Evolutionary conservation across 768 basidiomycete genomes (phyloP).

Genomic region (Lyophyllum shimeji): DNA sequence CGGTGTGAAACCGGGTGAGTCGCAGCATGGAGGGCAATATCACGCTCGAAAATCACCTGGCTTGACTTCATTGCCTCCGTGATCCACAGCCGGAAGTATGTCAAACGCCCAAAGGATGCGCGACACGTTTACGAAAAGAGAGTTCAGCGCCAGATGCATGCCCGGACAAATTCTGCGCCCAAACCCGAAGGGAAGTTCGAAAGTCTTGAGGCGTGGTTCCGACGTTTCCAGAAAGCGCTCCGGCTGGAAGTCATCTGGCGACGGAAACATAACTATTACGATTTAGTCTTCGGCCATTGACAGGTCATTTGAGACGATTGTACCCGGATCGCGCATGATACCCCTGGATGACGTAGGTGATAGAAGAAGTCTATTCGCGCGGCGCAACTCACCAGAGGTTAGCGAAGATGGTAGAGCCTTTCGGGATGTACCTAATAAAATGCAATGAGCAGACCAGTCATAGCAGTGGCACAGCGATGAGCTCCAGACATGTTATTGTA

Average conservation of each 20-base stretch:
- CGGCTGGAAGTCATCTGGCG: conserved; percentile 25
- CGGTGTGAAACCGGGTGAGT: background rate
- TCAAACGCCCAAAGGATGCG: conserved; percentile 36
- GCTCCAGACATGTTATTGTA: conserved; percentile 11
- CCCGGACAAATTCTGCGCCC: conserved; percentile 39
- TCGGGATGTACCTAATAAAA: conserved; percentile 10
- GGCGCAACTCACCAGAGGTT: conserved; percentile 5
- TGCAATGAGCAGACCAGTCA: background rate
- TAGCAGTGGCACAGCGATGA: background rate
- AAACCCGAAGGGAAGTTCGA: conserved; percentile 39
- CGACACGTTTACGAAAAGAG: conserved; percentile 32
- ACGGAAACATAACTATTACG: conserved; percentile 5
- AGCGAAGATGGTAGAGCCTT: conserved; percentile 12
- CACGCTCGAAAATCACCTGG: conserved; percentile 8
- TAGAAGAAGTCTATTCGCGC: background rate
- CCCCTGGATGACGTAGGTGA: background rate
- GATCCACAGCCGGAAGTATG: conserved; percentile 21
- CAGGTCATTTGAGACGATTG: background rate
- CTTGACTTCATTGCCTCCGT: conserved; percentile 2
- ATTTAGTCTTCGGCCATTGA: background rate
- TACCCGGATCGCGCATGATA: conserved; percentile 16
- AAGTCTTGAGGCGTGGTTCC: conserved; percentile 25
- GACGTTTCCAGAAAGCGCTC: conserved; percentile 37
- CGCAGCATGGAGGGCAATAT: background rate
- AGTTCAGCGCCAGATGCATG: conserved; percentile 33